Percentiles rank a stretch among this genome's conserved stretches.
These are phyloP conservation scores for Diplotaxis tenuifolia DNA, from an alignment of 345 rosid species.

Conservation along the genomic window DNA sequence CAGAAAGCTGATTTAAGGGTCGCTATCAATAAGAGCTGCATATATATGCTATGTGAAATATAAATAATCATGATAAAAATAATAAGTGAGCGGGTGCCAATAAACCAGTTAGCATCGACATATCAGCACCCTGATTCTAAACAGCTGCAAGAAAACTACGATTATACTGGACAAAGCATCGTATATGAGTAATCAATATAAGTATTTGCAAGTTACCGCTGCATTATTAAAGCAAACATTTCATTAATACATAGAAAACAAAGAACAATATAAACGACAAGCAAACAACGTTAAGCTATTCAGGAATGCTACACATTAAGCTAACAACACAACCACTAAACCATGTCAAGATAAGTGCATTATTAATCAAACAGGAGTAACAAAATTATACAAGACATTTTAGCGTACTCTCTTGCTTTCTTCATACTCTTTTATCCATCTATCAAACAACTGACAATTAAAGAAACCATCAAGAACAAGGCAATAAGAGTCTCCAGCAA, in stretches of 20 bases:
- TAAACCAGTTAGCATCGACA: slow-evolving; percentile 12
- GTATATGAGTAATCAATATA: neutral
- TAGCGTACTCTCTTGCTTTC: slow-evolving; percentile 17
- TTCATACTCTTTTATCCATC: slow-evolving; percentile 10
- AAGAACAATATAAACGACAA: neutral
- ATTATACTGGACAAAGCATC: neutral
- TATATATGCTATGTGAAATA: neutral
- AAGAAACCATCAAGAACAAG: slow-evolving; percentile 26
- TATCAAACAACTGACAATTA: slow-evolving; percentile 15
- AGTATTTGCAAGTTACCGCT: neutral
- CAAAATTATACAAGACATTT: neutral
- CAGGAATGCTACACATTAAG: neutral
- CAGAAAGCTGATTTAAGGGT: neutral
- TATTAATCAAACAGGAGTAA: neutral
- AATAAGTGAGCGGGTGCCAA: neutral
- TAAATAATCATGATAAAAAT: slow-evolving; percentile 3
- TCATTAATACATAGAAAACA: neutral
- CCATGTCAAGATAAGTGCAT: slow-evolving; percentile 8
- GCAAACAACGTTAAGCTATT: slow-evolving; percentile 9
- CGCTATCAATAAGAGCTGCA: neutral
- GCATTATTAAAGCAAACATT: neutral
- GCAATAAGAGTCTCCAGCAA: slow-evolving; percentile 24
- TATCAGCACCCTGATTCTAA: slow-evolving; percentile 11
- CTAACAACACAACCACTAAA: slow-evolving; percentile 14
- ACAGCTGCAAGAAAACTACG: slow-evolving; percentile 5